These are phyloP conservation scores for Colletotrichum godetiae DNA, from an alignment of 2,329 filamentous ascomycete genomes.

Conservation along the genomic window DNA sequence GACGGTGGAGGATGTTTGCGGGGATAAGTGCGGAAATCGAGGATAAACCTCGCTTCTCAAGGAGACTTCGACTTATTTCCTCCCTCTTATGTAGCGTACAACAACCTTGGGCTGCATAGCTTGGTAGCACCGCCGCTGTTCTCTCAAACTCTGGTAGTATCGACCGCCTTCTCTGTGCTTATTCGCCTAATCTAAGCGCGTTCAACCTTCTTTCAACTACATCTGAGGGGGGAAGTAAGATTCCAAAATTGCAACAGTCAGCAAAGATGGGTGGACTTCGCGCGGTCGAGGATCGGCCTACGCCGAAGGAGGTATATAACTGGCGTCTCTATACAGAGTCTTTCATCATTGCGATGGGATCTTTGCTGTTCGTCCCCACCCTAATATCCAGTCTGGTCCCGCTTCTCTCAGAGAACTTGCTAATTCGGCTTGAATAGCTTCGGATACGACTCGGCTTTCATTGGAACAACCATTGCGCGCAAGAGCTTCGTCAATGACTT, in stretches of 20 bases:
- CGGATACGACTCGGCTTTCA: constrained; percentile 65
- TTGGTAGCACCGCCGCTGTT: neutral
- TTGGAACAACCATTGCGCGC: constrained; percentile 64
- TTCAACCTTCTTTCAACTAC: neutral
- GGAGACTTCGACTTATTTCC: neutral
- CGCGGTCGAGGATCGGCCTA: constrained; percentile 65
- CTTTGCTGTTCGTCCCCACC: constrained; percentile 48
- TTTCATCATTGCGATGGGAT: constrained; percentile 60
- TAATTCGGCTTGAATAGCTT: constrained; percentile 47
- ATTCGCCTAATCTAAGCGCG: neutral
- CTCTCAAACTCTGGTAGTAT: neutral
- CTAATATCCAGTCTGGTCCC: too few relatives aligned
- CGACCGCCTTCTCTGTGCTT: neutral
- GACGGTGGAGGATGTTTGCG: constrained; percentile 12
- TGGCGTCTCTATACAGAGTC: constrained; percentile 61
- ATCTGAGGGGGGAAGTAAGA: neutral
- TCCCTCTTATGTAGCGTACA: neutral
- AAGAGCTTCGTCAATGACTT: constrained; percentile 58
- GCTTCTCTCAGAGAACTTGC: neutral
- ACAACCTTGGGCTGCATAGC: neutral
- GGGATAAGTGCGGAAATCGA: constrained; percentile 30
- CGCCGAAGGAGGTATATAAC: constrained; percentile 66
- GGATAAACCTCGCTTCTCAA: constrained; percentile 11
- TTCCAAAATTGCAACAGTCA: neutral
- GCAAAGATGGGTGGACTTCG: constrained; percentile 51